phyloP scores from a whole-genome alignment of 306 rosid genomes.

The Hippophae tibetana region DNA sequence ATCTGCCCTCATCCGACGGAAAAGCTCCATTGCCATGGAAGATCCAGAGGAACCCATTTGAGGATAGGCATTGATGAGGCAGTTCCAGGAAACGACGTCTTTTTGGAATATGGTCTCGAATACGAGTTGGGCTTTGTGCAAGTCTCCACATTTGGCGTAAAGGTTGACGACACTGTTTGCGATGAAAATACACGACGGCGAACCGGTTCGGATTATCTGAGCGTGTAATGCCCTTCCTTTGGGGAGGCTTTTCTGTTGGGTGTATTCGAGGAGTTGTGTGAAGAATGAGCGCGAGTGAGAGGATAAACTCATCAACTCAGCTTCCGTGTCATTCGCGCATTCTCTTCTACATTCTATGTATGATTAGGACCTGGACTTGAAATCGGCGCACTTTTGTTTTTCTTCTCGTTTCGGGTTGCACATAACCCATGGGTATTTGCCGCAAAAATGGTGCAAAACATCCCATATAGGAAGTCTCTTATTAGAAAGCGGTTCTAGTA shows the following conservation, averaged over 20 bases:
- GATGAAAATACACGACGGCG: slow-evolving; percentile 23
- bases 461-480: too few species aligned
- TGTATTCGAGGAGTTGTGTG: slow-evolving; percentile 21
- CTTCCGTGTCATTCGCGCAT: too few species aligned
- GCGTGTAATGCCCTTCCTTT: slow-evolving; percentile 51
- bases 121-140: slow-evolving; percentile 33
- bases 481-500: too few species aligned
- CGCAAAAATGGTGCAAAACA: too few species aligned
- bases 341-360: too few species aligned
- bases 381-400: too few species aligned
- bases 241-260: slow-evolving; percentile 28
- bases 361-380: too few species aligned
- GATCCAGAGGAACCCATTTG: slow-evolving; percentile 25
- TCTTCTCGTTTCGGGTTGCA: too few species aligned
- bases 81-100: slow-evolving; percentile 73
- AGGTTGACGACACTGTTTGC: slow-evolving; percentile 53
- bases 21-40: slow-evolving; percentile 37
- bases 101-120: slow-evolving; percentile 33
- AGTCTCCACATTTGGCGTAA: slow-evolving; percentile 45
- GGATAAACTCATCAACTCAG: slow-evolving; percentile 23
- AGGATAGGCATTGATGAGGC: slow-evolving; percentile 64
- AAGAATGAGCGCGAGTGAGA: slow-evolving; percentile 22
- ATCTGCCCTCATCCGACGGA: slow-evolving; percentile 38
- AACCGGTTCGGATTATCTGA: slow-evolving; percentile 31
- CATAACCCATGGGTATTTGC: too few species aligned